Conservation (phyloP, 768 basidiomycete species). For the Suillus spraguei region DNA sequence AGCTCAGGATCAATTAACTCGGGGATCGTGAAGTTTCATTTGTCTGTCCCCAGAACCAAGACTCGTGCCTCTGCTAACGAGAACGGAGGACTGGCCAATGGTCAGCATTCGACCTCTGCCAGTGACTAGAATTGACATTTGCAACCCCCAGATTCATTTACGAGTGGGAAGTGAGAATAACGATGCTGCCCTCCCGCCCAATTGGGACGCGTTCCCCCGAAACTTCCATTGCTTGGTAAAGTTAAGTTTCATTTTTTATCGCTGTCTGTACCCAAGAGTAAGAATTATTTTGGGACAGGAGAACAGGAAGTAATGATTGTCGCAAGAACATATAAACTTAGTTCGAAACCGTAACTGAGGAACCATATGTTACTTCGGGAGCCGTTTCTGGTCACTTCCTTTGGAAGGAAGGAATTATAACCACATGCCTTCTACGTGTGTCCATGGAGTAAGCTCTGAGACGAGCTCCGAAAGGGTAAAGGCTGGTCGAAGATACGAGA, state of each 20-base stretch:
- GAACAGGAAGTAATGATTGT: neutral
- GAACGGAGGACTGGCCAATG: neutral
- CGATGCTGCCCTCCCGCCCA: neutral
- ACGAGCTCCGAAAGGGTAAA: neutral
- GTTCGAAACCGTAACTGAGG: neutral
- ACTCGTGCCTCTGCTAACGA: neutral
- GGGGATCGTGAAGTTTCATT: neutral
- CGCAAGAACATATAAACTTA: neutral
- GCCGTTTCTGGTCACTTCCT: slow-evolving; percentile 1
- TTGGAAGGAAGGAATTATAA: neutral
- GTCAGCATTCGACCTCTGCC: neutral
- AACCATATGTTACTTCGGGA: neutral
- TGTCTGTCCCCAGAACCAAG: neutral
- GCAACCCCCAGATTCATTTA: neutral
- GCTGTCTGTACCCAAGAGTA: neutral
- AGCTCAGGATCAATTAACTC: neutral
- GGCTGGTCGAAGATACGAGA: neutral
- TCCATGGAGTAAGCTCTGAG: slow-evolving; percentile 5
- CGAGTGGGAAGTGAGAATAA: neutral
- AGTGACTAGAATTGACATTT: neutral
- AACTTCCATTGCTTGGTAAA: neutral
- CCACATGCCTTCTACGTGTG: neutral
- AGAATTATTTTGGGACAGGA: neutral
- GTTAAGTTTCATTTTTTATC: slow-evolving; percentile 6
- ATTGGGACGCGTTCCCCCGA: neutral